Conservation (phyloP, 2,329 filamentous ascomycete genomes). For the Nothophoma quercina region DNA sequence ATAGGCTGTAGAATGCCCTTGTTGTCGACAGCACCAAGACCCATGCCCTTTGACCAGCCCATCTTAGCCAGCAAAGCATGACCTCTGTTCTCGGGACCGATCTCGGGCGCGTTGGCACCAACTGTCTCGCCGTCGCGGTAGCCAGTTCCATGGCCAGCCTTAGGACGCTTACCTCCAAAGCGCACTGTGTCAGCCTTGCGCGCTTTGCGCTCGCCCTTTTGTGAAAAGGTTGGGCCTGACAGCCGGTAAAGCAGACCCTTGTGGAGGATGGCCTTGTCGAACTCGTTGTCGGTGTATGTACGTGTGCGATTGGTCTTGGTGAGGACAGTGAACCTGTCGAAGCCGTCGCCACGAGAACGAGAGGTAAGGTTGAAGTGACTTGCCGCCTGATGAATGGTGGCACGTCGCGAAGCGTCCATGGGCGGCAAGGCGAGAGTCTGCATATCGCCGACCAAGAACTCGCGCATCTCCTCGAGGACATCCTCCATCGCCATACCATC, state of each 20-base stretch:
- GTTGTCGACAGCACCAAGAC: constrained; percentile 80
- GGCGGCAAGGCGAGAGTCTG: constrained; percentile 78
- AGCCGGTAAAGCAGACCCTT: constrained; percentile 59
- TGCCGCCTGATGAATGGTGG: constrained; percentile 80
- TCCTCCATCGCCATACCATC: constrained; percentile 75
- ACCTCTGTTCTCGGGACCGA: constrained; percentile 83
- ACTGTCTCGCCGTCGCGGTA: constrained; percentile 89
- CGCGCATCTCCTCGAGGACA: constrained; percentile 74
- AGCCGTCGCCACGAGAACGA: constrained; percentile 78
- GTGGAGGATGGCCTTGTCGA: constrained; percentile 54
- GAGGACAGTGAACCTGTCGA: constrained; percentile 76
- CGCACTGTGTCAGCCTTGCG: constrained; percentile 22
- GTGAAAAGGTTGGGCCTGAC: constrained; percentile 20
- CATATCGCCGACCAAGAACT: constrained; percentile 71
- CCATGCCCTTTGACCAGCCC: constrained; percentile 91
- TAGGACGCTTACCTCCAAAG: constrained; percentile 20
- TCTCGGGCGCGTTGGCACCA: constrained; percentile 82
- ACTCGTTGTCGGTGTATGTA: constrained; percentile 64
- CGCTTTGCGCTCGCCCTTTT: constrained; percentile 16
- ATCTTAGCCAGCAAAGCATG: constrained; percentile 92
- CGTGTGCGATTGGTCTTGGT: constrained; percentile 75
- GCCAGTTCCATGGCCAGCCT: constrained; percentile 35
- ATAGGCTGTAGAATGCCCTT: constrained; percentile 90
- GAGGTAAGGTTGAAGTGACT: constrained; percentile 80
- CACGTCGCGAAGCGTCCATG: constrained; percentile 80